phyloP scores from a whole-genome alignment of 2,329 filamentous ascomycete genomes.

The Didymella lethalis region DNA sequence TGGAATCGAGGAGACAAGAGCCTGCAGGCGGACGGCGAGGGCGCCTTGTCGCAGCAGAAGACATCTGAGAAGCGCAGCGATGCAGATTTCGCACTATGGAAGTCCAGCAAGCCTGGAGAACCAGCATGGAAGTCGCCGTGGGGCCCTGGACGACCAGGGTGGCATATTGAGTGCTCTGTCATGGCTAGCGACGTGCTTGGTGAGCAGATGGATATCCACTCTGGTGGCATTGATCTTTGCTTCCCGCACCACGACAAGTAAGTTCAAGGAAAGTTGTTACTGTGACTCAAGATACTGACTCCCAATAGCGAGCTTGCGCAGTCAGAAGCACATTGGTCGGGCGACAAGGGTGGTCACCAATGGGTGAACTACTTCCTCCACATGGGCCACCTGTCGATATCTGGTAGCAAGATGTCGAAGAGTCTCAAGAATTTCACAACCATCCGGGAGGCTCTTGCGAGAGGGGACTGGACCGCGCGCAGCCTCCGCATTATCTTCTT shows the following conservation, averaged over 20 bases:
- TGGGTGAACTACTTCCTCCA: slow-evolving; percentile 98
- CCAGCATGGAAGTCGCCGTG: slow-evolving; percentile 88
- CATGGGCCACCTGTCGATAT: slow-evolving; percentile 90
- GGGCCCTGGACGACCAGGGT: slow-evolving; percentile 87
- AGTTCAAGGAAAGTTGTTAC: neutral
- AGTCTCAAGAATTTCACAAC: slow-evolving; percentile 95
- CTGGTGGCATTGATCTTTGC: slow-evolving; percentile 89
- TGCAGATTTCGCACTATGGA: slow-evolving; percentile 93
- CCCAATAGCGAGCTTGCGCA: slow-evolving; percentile 74
- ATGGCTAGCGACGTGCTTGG: slow-evolving; percentile 94
- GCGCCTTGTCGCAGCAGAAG: slow-evolving; percentile 69
- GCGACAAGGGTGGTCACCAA: slow-evolving; percentile 58
- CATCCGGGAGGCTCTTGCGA: slow-evolving; percentile 79
- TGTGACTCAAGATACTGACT: slow-evolving; percentile 11
- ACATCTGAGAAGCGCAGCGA: slow-evolving; percentile 73
- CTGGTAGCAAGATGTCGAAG: slow-evolving; percentile 95
- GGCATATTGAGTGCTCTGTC: slow-evolving; percentile 97
- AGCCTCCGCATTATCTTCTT: slow-evolving; percentile 86
- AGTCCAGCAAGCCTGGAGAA: slow-evolving; percentile 89
- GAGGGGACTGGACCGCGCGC: slow-evolving; percentile 76
- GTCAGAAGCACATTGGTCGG: slow-evolving; percentile 80
- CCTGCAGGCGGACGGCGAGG: slow-evolving; percentile 87
- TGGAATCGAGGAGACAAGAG: slow-evolving; percentile 85
- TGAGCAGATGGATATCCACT: slow-evolving; percentile 87
- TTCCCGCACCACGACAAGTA: slow-evolving; percentile 77